These are phyloP conservation scores for Panicum miliaceum DNA, from an alignment of 176 grass and related monocot genomes.

Conservation along the genomic window DNA sequence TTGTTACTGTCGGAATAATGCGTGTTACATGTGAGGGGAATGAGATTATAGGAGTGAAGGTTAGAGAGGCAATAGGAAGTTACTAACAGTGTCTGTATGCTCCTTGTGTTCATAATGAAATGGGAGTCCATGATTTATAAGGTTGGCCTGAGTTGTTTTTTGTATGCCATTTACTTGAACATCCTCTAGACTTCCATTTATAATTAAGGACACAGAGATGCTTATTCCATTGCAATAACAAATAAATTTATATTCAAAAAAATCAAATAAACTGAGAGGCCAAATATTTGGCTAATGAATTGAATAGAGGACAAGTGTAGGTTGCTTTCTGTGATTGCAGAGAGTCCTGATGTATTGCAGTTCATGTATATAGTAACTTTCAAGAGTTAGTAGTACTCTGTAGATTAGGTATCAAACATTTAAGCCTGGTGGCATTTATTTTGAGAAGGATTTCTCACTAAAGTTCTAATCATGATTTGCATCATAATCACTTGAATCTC, in stretches of 20 bases:
- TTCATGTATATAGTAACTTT: neutral
- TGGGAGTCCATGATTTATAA: slow-evolving; percentile 24
- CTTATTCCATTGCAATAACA: neutral
- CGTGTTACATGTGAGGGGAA: slow-evolving; percentile 31
- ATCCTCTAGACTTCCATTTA: neutral
- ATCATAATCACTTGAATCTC: neutral
- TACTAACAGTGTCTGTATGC: slow-evolving; percentile 28
- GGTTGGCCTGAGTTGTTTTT: neutral
- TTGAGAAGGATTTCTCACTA: neutral
- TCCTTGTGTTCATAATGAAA: slow-evolving; percentile 10
- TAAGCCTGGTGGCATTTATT: neutral
- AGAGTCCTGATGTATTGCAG: neutral
- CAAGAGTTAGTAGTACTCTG: neutral
- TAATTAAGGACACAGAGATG: neutral
- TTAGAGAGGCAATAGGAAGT: slow-evolving; percentile 29
- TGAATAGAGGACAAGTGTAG: neutral
- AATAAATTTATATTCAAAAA: neutral
- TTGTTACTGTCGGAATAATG: slow-evolving; percentile 31
- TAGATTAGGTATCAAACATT: neutral
- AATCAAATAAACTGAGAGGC: neutral
- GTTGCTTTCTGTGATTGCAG: slow-evolving; percentile 11
- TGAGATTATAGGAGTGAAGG: slow-evolving; percentile 22
- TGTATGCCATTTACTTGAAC: slow-evolving; percentile 10
- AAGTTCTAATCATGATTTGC: neutral
- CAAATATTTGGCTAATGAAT: neutral